These are phyloP conservation scores for Geotrichum cucujoidarum DNA, from an alignment of 1,139 yeast species.

Conservation along the genomic window DNA sequence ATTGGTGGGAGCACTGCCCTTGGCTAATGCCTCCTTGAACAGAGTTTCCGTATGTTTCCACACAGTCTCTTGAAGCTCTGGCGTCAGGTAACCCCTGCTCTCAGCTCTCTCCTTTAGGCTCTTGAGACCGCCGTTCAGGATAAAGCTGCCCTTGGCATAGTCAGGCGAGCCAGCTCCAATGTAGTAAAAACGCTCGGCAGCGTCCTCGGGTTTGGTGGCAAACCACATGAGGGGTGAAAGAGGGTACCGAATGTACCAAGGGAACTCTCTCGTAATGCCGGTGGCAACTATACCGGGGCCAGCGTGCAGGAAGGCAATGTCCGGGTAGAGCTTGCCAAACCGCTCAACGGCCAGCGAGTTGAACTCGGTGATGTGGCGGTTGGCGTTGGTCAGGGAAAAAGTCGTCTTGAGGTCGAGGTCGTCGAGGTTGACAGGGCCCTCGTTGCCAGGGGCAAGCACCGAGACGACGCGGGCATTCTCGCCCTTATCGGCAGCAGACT, in stretches of 20 bases:
- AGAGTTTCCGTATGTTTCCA: slow-evolving; percentile 31
- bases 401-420: slow-evolving; percentile 28
- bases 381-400: slow-evolving; percentile 18
- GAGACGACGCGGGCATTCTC: slow-evolving; percentile 33
- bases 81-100: slow-evolving; percentile 24
- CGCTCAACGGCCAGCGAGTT: slow-evolving; percentile 28
- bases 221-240: slow-evolving; percentile 10
- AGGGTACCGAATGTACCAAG: slow-evolving; percentile 26
- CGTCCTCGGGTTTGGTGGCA: slow-evolving; percentile 23
- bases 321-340: slow-evolving; percentile 29
- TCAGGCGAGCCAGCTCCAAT: slow-evolving; percentile 24
- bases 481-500: slow-evolving; percentile 25
- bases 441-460: slow-evolving; percentile 32
- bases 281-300: slow-evolving; percentile 33
- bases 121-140: slow-evolving; percentile 23
- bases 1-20: no score
- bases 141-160: slow-evolving; percentile 25
- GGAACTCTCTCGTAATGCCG: slow-evolving; percentile 27
- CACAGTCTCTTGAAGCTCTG: slow-evolving; percentile 28
- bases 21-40: slow-evolving; percentile 13
- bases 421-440: slow-evolving; percentile 26
- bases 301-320: slow-evolving; percentile 29
- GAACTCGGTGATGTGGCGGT: slow-evolving; percentile 23
- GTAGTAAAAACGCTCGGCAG: slow-evolving; percentile 29
- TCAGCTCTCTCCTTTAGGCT: slow-evolving; percentile 22